Base-by-base conservation (phyloP, 2,329 filamentous ascomycete genomes). In the Fusarium graminum region DNA sequence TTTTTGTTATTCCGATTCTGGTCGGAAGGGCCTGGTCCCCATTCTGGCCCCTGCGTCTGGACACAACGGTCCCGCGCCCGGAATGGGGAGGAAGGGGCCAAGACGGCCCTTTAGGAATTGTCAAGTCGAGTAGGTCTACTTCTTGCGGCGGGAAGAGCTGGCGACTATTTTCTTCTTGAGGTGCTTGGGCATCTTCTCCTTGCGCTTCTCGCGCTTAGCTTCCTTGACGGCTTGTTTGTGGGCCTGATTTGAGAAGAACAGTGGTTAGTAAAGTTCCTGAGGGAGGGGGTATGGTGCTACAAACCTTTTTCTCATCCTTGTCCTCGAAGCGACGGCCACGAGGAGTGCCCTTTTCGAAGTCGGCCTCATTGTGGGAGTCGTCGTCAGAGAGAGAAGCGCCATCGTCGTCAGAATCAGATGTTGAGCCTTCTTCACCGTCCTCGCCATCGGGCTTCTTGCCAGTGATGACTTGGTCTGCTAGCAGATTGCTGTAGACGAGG, bases 131-230 rank as follows among this genome's bases (percentile, higher is more conserved):
- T 17, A 55, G 9, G 47, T 76, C 73, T 82, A 86, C 76, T 86
- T 90, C 81, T 91, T 90, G 74, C 86, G 87, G 69, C 87, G 82
- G 55, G 87, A 83, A 16, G 85, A 83, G 65, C 82, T 82, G 55
- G 84, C 85, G 26, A 97, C 87, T 58, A 97, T 79, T 76, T 91
- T 92, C 83, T 97, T 98, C 86, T 99, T 99, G 32, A 97, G 69
- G 76, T 96, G 89, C 81, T 99, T 99, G 1, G 95, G 94, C 80
- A 99, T 97, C 83, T 99, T 99, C 6, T 92, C 91, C 78, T 94
- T 92, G 61, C 95, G 84, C 82, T 96, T 93, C 78, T 97, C 94
- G 34, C 93, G 89, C 82, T 97, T 97, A 74, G 94, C 94, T 74
- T 97, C 94, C 80, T 98, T 99, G 70, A 97, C 91, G 2, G 91